phyloP scores from a whole-genome alignment of 371 early-diverging fungal genomes.

The Mortierella sp. region DNA sequence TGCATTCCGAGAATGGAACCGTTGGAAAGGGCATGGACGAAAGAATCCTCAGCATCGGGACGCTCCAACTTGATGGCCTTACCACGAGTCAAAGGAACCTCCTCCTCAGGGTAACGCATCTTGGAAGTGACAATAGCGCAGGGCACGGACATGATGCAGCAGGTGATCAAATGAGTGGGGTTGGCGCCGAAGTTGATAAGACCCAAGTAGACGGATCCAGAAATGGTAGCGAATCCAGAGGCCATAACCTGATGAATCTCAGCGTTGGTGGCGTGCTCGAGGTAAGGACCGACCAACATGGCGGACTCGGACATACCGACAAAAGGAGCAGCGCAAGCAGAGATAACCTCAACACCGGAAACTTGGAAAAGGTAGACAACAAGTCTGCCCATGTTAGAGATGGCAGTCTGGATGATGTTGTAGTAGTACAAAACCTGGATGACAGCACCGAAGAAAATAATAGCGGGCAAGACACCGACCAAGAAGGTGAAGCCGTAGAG shows the following conservation, averaged over 20 bases:
- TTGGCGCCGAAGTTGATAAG: constrained; percentile 79
- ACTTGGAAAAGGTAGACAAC: constrained; percentile 79
- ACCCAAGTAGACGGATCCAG: constrained; percentile 86
- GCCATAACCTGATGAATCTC: constrained; percentile 93
- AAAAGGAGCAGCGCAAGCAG: constrained; percentile 89
- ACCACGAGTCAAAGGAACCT: constrained; percentile 81
- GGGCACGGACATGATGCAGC: constrained; percentile 95
- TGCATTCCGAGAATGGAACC: constrained; percentile 89
- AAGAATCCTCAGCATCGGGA: constrained; percentile 76
- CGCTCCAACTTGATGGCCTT: constrained; percentile 67
- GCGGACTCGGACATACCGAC: constrained; percentile 90
- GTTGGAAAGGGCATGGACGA: constrained; percentile 88
- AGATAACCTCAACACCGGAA: constrained; percentile 90
- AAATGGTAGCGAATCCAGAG: constrained; percentile 91
- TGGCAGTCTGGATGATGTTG: constrained; percentile 87
- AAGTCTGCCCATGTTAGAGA: constrained; percentile 74
- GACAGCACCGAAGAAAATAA: constrained; percentile 91
- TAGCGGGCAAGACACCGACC: constrained; percentile 82
- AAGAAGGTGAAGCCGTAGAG: constrained; percentile 66
- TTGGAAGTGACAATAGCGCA: constrained; percentile 89
- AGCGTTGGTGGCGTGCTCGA: constrained; percentile 88
- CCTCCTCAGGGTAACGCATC: constrained; percentile 89
- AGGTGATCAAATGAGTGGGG: constrained; percentile 78
- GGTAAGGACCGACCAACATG: constrained; percentile 86
- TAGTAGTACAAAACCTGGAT: constrained; percentile 89